These are phyloP conservation scores for Adansonia digitata DNA, from an alignment of 345 rosid species.

Conservation along the genomic window DNA sequence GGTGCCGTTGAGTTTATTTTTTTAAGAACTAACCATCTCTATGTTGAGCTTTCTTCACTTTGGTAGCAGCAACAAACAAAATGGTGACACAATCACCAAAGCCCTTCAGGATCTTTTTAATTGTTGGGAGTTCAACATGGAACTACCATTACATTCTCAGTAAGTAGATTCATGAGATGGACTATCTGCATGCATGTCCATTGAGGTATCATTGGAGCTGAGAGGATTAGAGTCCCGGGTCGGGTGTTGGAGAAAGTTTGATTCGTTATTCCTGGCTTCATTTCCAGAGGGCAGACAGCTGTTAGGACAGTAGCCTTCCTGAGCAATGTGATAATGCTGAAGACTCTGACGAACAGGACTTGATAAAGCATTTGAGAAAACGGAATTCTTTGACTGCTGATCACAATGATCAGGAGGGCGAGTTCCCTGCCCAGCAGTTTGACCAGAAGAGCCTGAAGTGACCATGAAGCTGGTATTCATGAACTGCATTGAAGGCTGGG, in stretches of 20 bases:
- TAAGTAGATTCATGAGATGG: conserved; percentile 22
- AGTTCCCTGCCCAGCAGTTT: conserved; percentile 35
- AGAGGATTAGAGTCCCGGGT: conserved; percentile 59
- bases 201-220: conserved; percentile 71
- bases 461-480: conserved; percentile 35
- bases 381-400: conserved; percentile 68
- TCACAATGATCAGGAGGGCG: conserved; percentile 56
- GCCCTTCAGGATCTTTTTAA: conserved; percentile 7
- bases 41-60: background rate
- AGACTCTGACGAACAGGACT: conserved; percentile 71
- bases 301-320: conserved; percentile 50
- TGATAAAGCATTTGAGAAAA: conserved; percentile 82
- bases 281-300: conserved; percentile 37
- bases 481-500: conserved; percentile 43
- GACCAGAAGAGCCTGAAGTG: conserved; percentile 58
- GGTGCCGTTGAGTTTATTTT: conserved; percentile 26
- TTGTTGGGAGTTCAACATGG: conserved; percentile 5
- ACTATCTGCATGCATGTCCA: conserved; percentile 77
- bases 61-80: conserved; percentile 2
- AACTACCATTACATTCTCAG: conserved; percentile 16
- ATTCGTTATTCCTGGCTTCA: conserved; percentile 37
- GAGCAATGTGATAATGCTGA: conserved; percentile 61
- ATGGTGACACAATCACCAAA: conserved; percentile 12
- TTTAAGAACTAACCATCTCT: conserved; percentile 26
- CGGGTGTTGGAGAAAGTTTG: conserved; percentile 42